These are phyloP conservation scores for Colletotrichum plurivorum DNA, from an alignment of 2,329 filamentous ascomycete genomes.

Conservation along the genomic window DNA sequence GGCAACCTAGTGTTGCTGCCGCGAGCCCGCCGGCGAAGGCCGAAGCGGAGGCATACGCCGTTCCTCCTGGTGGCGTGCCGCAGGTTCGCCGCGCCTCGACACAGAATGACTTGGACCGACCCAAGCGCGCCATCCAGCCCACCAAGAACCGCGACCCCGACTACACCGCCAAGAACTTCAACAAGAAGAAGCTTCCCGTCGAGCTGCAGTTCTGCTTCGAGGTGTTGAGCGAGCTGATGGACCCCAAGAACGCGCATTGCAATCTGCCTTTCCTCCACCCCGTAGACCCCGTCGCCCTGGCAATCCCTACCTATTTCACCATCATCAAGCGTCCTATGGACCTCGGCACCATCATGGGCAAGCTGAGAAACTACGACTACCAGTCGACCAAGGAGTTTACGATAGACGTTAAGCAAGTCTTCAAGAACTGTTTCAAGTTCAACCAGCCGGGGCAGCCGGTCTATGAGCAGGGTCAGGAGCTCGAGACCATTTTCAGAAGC, in stretches of 20 bases:
- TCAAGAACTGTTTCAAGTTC: conserved; percentile 93
- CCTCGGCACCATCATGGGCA: conserved; percentile 82
- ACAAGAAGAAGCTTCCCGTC: conserved; percentile 91
- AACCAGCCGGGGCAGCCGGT: conserved; percentile 83
- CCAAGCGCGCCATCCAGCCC: conserved; percentile 93
- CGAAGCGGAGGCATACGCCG: conserved; percentile 72
- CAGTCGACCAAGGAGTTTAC: conserved; percentile 88
- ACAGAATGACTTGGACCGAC: conserved; percentile 81
- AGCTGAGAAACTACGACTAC: conserved; percentile 85
- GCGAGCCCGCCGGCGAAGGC: conserved; percentile 53
- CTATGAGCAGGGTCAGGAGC: conserved; percentile 77
- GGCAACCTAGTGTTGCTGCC: conserved; percentile 45
- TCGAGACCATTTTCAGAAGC: conserved; percentile 81
- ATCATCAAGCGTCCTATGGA: conserved; percentile 99
- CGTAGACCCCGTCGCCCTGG: conserved; percentile 93
- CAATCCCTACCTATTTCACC: conserved; percentile 93
- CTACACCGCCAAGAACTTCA: conserved; percentile 82
- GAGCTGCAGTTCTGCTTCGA: conserved; percentile 93
- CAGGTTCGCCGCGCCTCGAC: conserved; percentile 89
- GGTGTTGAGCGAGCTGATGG: conserved; percentile 82
- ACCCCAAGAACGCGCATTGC: conserved; percentile 76
- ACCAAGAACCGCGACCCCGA: conserved; percentile 93
- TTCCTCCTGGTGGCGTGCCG: conserved; percentile 83
- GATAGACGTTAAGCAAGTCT: conserved; percentile 84
- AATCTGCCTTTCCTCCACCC: conserved; percentile 85